phyloP scores from a whole-genome alignment of 345 rosid species.

The Toxicodendron radicans region DNA sequence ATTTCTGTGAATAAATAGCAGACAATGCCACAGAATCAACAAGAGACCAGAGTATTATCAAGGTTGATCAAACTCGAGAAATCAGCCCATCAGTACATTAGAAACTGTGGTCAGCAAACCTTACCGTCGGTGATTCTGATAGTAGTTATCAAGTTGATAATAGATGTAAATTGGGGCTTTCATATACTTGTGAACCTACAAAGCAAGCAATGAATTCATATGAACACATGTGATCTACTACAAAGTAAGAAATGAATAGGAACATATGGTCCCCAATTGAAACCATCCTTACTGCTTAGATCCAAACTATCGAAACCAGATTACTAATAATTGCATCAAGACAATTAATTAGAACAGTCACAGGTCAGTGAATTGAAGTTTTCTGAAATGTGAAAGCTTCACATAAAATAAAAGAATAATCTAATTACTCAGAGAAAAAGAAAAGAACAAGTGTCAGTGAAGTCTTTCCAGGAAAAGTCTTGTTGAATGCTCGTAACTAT shows the following conservation, averaged over 20 bases:
- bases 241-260: not conserved
- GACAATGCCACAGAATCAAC: not conserved
- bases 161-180: slow-evolving; percentile 82
- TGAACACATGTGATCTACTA: slow-evolving; percentile 15
- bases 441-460: not conserved
- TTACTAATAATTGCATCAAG: not conserved
- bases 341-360: not conserved
- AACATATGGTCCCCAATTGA: not conserved
- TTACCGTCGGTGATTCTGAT: slow-evolving; percentile 84
- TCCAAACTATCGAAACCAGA: not conserved
- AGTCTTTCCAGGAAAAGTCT: not conserved
- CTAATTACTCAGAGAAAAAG: not conserved
- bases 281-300: not conserved
- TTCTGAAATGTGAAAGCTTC: not conserved
- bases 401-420: not conserved
- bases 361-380: not conserved
- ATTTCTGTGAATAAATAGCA: not conserved
- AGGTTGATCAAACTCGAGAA: slow-evolving; percentile 13
- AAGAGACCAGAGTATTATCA: not conserved
- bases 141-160: slow-evolving; percentile 86
- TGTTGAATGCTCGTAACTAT: slow-evolving; percentile 4
- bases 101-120: slow-evolving; percentile 20
- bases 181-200: slow-evolving; percentile 72
- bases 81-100: not conserved
- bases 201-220: slow-evolving; percentile 10